Evolutionary conservation across 495 filamentous ascomycete genomes (phyloP).

Genomic region (Aspergillus affinis): DNA sequence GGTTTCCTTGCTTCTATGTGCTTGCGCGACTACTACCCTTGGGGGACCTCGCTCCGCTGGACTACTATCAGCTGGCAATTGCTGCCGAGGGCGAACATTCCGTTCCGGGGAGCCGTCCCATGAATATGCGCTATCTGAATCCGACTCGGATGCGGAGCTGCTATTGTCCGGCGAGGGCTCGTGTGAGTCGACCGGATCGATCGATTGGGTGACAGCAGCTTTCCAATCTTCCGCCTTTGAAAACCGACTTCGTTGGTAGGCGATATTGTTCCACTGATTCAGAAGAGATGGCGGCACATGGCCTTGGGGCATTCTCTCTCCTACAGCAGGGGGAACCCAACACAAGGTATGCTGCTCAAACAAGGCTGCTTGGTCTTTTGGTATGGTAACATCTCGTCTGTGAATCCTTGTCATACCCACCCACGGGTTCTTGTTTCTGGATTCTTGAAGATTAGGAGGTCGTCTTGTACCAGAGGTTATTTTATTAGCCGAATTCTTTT

Average conservation of each 20-base stretch:
- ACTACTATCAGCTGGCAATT: slow-evolving; percentile 29
- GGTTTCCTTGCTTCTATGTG: neutral
- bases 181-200: slow-evolving; percentile 10
- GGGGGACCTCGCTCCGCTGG: slow-evolving; percentile 13
- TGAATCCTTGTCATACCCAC: slow-evolving; percentile 41
- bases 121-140: slow-evolving; percentile 17
- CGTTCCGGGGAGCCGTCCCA: slow-evolving; percentile 13
- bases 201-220: slow-evolving; percentile 2
- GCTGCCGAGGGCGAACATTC: slow-evolving; percentile 6
- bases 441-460: slow-evolving; percentile 1
- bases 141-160: slow-evolving; percentile 7
- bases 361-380: slow-evolving; percentile 58
- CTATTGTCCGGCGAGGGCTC: neutral
- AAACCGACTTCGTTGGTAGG: slow-evolving; percentile 21
- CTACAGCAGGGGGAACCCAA: slow-evolving; percentile 40
- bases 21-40: neutral
- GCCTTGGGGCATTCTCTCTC: slow-evolving; percentile 22
- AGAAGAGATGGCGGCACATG: slow-evolving; percentile 40
- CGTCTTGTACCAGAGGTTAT: neutral
- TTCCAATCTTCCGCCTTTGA: slow-evolving; percentile 4
- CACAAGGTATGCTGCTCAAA: slow-evolving; percentile 51
- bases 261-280: slow-evolving; percentile 39
- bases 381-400: slow-evolving; percentile 51
- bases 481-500: slow-evolving; percentile 1
- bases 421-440: slow-evolving; percentile 29